These are phyloP conservation scores for Chaetomidium leptoderma DNA, from an alignment of 495 filamentous ascomycete genomes.

Conservation along the genomic window DNA sequence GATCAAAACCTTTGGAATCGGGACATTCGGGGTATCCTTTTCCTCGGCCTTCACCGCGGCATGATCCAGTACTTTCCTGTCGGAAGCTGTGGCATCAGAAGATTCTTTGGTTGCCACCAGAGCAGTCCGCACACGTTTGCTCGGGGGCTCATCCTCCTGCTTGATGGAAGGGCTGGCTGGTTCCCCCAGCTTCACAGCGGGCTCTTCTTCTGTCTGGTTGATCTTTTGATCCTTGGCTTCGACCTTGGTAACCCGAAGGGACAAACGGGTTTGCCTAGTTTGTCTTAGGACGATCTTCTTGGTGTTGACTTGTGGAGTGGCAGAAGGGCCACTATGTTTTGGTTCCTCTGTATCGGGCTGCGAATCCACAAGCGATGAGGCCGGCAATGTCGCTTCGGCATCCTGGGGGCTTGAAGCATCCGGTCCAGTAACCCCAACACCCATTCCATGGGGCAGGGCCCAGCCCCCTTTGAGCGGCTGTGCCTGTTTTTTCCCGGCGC, in stretches of 20 bases:
- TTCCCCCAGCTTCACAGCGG: not conserved
- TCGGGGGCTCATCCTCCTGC: not conserved
- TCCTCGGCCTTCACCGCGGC: not conserved
- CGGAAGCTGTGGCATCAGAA: not conserved
- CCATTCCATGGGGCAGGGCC: conserved; percentile 42
- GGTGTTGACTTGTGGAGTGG: not conserved
- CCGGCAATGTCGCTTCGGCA: not conserved
- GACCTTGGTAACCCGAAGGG: conserved; percentile 1
- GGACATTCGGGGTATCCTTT: conserved; percentile 7
- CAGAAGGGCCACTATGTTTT: not conserved
- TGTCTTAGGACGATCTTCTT: not conserved
- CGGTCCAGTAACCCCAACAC: conserved; percentile 9
- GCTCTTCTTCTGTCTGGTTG: not conserved
- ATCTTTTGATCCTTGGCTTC: not conserved
- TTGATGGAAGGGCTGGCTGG: not conserved
- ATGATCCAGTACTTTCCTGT: not conserved
- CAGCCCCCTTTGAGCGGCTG: conserved; percentile 31
- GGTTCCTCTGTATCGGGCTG: too few relatives aligned
- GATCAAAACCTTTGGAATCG: conserved; percentile 1
- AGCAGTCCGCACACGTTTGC: conserved; percentile 1
- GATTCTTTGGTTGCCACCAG: not conserved
- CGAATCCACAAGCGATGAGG: not conserved
- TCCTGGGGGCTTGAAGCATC: not conserved
- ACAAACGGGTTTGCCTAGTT: not conserved
- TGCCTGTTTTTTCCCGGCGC: conserved; percentile 7